These are phyloP conservation scores for Penicillium sp. DNA, from an alignment of 2,329 filamentous ascomycete species.

Conservation along the genomic window DNA sequence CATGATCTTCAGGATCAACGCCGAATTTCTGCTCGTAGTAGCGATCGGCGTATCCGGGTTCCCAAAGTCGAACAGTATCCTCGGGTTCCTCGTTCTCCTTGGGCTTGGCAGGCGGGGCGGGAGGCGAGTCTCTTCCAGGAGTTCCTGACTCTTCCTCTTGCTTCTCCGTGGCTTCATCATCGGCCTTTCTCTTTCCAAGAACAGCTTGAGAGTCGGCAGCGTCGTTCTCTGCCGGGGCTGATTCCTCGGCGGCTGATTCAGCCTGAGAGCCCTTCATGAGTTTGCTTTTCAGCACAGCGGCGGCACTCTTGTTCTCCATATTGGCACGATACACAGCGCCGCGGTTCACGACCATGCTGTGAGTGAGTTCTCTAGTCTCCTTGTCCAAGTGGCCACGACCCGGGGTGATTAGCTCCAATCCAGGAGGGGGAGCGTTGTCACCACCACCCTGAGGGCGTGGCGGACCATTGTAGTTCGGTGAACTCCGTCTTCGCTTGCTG, in stretches of 20 bases:
- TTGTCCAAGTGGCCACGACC: constrained; percentile 55
- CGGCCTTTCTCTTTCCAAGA: constrained; percentile 64
- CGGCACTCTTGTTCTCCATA: constrained; percentile 89
- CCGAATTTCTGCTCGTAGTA: constrained; percentile 98
- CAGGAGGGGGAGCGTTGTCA: constrained; percentile 42
- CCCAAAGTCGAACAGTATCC: constrained; percentile 89
- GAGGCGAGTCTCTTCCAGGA: constrained; percentile 60
- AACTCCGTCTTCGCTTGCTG: constrained; percentile 46
- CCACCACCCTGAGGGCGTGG: constrained; percentile 25
- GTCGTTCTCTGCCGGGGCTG: constrained; percentile 26
- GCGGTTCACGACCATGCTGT: constrained; percentile 84
- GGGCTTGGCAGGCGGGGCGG: constrained; percentile 52
- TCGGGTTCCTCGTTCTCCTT: constrained; percentile 64
- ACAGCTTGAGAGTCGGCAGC: constrained; percentile 34
- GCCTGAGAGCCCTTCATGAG: constrained; percentile 55
- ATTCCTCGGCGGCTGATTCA: constrained; percentile 19
- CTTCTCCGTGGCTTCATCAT: constrained; percentile 59
- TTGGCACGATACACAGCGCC: constrained; percentile 68
- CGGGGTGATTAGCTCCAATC: constrained; percentile 60
- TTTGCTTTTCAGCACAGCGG: constrained; percentile 80
- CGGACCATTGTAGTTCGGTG: constrained; percentile 42
- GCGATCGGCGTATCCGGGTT: constrained; percentile 89
- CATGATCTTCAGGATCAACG: constrained; percentile 75
- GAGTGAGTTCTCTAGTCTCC: constrained; percentile 67
- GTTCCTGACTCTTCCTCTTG: constrained; percentile 56